phyloP scores from a whole-genome alignment of 2,329 filamentous ascomycete species.

The Exophiala phaeomuriformis region DNA sequence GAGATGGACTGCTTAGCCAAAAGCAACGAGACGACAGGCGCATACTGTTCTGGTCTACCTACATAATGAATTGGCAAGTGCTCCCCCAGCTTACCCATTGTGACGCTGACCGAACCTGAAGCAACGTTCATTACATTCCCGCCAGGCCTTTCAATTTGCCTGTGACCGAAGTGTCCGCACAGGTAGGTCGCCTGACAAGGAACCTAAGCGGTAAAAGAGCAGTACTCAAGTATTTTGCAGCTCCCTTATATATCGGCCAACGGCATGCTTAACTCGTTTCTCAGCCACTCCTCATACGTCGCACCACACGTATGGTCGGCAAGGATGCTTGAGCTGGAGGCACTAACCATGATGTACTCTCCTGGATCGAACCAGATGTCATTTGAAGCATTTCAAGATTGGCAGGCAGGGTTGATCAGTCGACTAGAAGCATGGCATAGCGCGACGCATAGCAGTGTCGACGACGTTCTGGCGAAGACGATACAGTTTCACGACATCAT shows the following conservation, averaged over 20 bases:
- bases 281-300: neutral
- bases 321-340: neutral
- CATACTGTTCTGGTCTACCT: neutral
- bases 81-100: neutral
- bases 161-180: neutral
- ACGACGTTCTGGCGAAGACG: neutral
- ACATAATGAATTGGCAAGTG: neutral
- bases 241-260: neutral
- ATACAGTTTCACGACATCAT: conserved; percentile 3
- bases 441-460: neutral
- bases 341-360: neutral
- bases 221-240: neutral
- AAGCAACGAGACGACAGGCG: neutral
- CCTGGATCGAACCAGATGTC: neutral
- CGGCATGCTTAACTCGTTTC: neutral
- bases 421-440: neutral
- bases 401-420: neutral
- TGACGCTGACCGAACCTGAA: neutral
- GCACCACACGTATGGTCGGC: conserved; percentile 1
- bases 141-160: neutral
- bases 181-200: neutral
- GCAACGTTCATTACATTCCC: neutral
- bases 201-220: no score
- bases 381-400: neutral
- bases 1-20: neutral